Base-by-base conservation (phyloP, 331 rosid genomes). In the Malus hybrid region DNA sequence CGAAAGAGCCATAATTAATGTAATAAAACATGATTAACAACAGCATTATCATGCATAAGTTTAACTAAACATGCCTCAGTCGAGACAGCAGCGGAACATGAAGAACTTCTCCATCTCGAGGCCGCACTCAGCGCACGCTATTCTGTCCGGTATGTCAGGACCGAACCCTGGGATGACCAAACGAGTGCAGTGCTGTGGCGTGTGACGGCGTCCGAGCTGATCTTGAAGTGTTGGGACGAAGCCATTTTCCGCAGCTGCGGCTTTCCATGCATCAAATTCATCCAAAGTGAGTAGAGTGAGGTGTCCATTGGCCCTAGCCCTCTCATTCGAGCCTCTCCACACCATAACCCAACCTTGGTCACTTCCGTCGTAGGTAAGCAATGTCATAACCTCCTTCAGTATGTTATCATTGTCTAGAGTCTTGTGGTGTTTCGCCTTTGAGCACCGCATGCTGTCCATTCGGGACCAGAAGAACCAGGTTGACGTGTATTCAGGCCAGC, bases 391-490 rank as follows among this genome's bases (percentile, higher is more conserved):
- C 73, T 94, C 98, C 15, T 54, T 86, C 95, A 91, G 79, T 29
- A 86, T 86, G 2, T 54, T 61, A 74, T 94, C 98, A 6, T 81
- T 70, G 5, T 91, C 95, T 0, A 86, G 84, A 0, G 80, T 82
- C 55, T 11, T 90, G 2, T 87, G 87, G 0, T 79, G 73, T 14
- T 86, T 86, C 2, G 88, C 33, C 61, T 83, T 91, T 1, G 97
- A 94, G 88, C 86, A 88, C 56, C 93, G 16, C 97, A 94, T 94
- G 90, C 96, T 91, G 73, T 91, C 97, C 2, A 94, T 46, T 63
- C 96, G 9, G 27, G 93, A 79, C 98, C 98, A 94, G 74, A 94
- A 94, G 91, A 90, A 94, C 95, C 95, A 94, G 27, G 83, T 81
- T 19, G 86, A 77, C 8, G 89, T 81, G 11, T 73, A 78, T 0